Base-by-base conservation (phyloP, 2,329 filamentous ascomycete genomes). In the Cladophialophora bantiana region DNA sequence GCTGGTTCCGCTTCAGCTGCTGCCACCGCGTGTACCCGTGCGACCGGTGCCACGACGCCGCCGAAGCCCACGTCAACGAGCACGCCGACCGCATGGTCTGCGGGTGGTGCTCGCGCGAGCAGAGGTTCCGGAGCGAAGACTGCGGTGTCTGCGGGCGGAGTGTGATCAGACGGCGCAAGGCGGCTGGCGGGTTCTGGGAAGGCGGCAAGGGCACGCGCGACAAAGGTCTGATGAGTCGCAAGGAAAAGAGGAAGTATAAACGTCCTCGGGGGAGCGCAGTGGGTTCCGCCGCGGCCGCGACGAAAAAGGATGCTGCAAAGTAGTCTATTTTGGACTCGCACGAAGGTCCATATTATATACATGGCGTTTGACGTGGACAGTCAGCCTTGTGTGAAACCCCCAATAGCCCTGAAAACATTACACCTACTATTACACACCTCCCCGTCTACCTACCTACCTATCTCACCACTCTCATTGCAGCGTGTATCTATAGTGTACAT, bases 61-160 rank as follows among this genome's bases (percentile, higher is more conserved):
- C 80, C 9, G 87, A 88, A 72, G 88, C 90, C 59, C 92, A 96
- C 79, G 81, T 85, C 7, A 89, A 91, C 70, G 92, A 95, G 79
- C 92, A 92, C 84, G 92, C 92, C 7, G 92, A 90, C 74, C 83
- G 91, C 57, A 95, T 95, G 91, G 87, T 94, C 40, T 94, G 82
- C 76, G 90, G 90, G 6, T 90, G 85, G 81, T 92, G 92, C 78
- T 92, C 89, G 70, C 83, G 92, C 59, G 92, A 96, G 81, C 91
- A 94, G 79, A 88, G 88, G 70, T 96, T 92, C 78, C 83, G 88
- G 26, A 88, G 90, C 1, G 90, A 94, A 74, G 88, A 89, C 68
- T 96, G 92, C 77, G 84, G 82, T 1, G 87, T 92, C 74, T 96
- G 92, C 75, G 90, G 89, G 57, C 82, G 88, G 38, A 86, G 84